Evolutionary conservation across 225 moss, liverwort and hornwort genomes (phyloP).

Genomic region (Straminergon stramineum): DNA sequence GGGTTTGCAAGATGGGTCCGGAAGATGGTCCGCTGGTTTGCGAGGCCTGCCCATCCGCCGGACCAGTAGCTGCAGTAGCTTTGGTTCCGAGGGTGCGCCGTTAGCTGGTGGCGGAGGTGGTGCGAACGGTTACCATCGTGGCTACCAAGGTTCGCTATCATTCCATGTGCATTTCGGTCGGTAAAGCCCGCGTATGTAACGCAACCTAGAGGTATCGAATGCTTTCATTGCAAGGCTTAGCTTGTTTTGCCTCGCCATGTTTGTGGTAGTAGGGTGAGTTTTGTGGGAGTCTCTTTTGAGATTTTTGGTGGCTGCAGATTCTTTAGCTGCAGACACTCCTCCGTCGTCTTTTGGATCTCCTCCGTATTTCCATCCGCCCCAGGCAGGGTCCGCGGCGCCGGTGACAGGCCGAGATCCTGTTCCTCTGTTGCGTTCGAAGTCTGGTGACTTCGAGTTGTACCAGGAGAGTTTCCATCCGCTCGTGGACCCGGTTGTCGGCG

Average conservation of each 20-base stretch:
- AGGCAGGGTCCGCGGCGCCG: constrained; percentile 29
- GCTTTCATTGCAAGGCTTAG: neutral
- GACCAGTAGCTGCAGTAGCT: constrained; percentile 76
- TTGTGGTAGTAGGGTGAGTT: neutral
- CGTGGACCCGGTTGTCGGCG: constrained; percentile 5
- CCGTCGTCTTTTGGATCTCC: constrained; percentile 71
- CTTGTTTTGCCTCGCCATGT: neutral
- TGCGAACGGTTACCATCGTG: constrained; percentile 73
- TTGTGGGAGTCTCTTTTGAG: neutral
- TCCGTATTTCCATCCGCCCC: constrained; percentile 53
- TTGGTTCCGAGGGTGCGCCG: constrained; percentile 73
- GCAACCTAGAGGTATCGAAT: neutral
- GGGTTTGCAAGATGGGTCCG: constrained; percentile 41
- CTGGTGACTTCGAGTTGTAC: constrained; percentile 32
- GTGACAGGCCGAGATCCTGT: constrained; percentile 16
- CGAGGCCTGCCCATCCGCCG: constrained; percentile 47
- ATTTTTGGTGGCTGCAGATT: constrained; percentile 34
- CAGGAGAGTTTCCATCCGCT: constrained; percentile 10
- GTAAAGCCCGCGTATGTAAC: neutral
- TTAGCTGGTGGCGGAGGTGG: constrained; percentile 27
- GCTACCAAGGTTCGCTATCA: constrained; percentile 66
- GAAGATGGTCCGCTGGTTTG: constrained; percentile 41
- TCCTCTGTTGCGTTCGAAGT: constrained; percentile 22
- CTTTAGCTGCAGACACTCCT: constrained; percentile 44
- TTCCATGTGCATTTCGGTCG: neutral